These are phyloP conservation scores for Suillus brevipes DNA, from an alignment of 768 basidiomycete species.

Conservation along the genomic window DNA sequence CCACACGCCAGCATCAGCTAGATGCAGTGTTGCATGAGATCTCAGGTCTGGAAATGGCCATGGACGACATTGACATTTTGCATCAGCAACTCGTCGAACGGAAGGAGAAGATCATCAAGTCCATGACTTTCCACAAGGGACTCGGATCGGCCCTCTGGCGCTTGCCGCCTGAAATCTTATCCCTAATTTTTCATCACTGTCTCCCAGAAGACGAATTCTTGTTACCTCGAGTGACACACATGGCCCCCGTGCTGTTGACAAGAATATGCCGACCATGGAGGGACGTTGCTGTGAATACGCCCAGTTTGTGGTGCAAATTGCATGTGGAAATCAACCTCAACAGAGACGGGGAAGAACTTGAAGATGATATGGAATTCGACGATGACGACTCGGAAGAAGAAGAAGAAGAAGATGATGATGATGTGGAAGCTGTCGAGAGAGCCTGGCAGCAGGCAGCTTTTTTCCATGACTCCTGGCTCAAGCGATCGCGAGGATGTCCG, in stretches of 20 bases:
- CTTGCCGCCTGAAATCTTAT: conserved; percentile 47
- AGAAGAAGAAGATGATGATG: too few relatives aligned
- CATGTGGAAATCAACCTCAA: neutral
- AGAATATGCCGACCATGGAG: conserved; percentile 46
- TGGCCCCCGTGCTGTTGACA: conserved; percentile 41
- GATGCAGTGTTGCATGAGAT: conserved; percentile 17
- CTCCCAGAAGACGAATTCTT: conserved; percentile 28
- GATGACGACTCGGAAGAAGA: too few relatives aligned
- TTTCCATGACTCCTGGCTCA: too few relatives aligned
- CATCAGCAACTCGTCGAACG: conserved; percentile 16
- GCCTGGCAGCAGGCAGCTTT: neutral
- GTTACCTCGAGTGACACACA: too few relatives aligned
- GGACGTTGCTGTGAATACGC: conserved; percentile 36
- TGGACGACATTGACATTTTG: conserved; percentile 12
- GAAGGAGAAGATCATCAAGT: conserved; percentile 13
- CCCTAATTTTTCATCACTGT: conserved; percentile 46
- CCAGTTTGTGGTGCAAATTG: conserved; percentile 51
- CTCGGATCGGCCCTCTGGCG: conserved; percentile 33
- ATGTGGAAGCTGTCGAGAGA: neutral
- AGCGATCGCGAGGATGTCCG: neutral
- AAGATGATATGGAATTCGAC: too few relatives aligned
- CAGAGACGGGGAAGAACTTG: too few relatives aligned
- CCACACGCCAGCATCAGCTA: conserved; percentile 17
- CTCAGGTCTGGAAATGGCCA: conserved; percentile 12
- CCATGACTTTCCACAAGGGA: conserved; percentile 22